Conservation (phyloP, 345 rosid genomes). For the Melaleuca alternifolia region DNA sequence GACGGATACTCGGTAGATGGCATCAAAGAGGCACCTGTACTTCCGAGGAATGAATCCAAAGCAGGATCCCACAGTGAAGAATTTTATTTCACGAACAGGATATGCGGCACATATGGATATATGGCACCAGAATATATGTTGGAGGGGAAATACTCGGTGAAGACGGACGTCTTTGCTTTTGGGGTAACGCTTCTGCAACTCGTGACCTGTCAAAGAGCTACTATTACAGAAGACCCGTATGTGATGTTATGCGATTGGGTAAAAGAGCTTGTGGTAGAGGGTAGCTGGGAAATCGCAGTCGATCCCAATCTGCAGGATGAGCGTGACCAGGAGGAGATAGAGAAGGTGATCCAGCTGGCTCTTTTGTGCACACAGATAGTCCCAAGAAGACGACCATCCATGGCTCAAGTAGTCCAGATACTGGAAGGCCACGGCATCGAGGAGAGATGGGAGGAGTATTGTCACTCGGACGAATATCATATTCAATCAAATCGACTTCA, state of each 20-base stretch:
- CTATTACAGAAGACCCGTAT: no score
- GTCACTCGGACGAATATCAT: neutral
- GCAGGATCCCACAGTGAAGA: neutral
- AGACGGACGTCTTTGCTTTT: neutral
- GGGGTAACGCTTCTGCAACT: neutral
- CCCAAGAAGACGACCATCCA: neutral
- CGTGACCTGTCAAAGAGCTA: neutral
- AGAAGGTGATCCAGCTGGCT: neutral
- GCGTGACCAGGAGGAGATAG: neutral
- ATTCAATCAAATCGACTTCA: no score
- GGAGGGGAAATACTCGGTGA: neutral
- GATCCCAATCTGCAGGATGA: neutral
- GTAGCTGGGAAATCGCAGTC: no score
- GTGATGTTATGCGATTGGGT: neutral
- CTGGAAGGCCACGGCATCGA: neutral
- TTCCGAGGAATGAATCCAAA: neutral
- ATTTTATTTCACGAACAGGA: rapidly evolving
- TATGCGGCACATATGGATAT: neutral
- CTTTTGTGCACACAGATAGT: neutral
- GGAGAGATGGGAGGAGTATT: neutral
- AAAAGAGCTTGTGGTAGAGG: neutral
- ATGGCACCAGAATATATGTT: neutral
- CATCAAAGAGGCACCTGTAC: neutral
- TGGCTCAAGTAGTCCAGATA: neutral
- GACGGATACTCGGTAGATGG: neutral